Evolutionary conservation across 164 flowering plant species (phyloP), one percentile per base, ranked within the genome.

Genomic region (Paratinospora sagittata): DNA sequence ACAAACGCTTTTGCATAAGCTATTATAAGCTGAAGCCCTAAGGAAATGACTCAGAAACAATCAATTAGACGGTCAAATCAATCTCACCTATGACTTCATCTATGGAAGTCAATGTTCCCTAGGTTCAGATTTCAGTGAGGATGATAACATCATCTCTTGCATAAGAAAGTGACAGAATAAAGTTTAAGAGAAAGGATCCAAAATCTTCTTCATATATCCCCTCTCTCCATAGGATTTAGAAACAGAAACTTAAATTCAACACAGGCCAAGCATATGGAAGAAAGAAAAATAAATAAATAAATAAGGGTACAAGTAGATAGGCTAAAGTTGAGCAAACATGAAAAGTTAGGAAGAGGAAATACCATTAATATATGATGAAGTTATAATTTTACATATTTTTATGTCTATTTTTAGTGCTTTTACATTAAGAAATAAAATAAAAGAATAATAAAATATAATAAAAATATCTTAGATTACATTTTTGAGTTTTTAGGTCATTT

Each of bases 331-430:
- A 34, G 61, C 21, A 65, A 62, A 6, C 2, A 61, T 21, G 16
- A 21, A 16, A 58, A 30, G 36, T 30, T 49, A 34, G 37, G 62
- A 68, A 39, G 27, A 1, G 30, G 41, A 58, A 63, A 65, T 87
- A 90, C 98, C 97, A 93, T 93, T 45, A 96, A 96, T n/a, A n/a
- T n/a, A n/a, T n/a, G n/a, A n/a, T n/a, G n/a, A n/a, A n/a, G n/a
- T n/a, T n/a, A n/a, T n/a, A n/a, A n/a, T n/a, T n/a, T n/a, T n/a
- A n/a, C n/a, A n/a, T n/a, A n/a, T n/a, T n/a, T n/a, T n/a, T n/a
- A n/a, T n/a, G n/a, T n/a, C n/a, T n/a, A n/a, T n/a, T n/a, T n/a
- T n/a, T n/a, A n/a, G n/a, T n/a, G n/a, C n/a, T n/a, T n/a, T n/a
- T n/a, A n/a, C n/a, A n/a, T n/a, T n/a, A n/a, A n/a, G n/a, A n/a